These are phyloP conservation scores for Kickxella alabastrina DNA, from an alignment of 192 early-diverging fungal genomes.

Conservation along the genomic window DNA sequence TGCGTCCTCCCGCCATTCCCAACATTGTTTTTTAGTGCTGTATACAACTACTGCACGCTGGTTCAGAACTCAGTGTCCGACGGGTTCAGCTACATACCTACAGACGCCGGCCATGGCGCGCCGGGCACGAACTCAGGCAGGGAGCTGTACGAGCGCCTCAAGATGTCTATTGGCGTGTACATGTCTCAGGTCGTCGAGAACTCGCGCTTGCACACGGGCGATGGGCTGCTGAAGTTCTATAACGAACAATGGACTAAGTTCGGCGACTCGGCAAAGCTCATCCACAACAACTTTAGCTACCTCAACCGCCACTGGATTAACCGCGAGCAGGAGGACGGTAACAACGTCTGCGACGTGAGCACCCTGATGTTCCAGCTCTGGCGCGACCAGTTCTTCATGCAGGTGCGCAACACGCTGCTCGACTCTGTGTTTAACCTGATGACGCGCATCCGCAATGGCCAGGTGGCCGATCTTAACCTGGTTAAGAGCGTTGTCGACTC, in stretches of 20 bases:
- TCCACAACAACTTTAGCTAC: conserved; percentile 91
- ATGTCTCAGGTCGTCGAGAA: conserved; percentile 52
- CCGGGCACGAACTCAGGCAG: conserved; percentile 52
- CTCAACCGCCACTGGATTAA: conserved; percentile 98
- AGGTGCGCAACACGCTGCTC: conserved; percentile 44
- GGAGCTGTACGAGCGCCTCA: conserved; percentile 62
- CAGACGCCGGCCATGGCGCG: conserved; percentile 46
- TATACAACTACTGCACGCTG: conserved; percentile 53
- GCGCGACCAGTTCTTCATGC: conserved; percentile 66
- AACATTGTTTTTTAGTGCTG: conserved; percentile 32
- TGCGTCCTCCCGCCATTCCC: too few relatives aligned
- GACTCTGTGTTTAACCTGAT: conserved; percentile 58
- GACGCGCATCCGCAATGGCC: conserved; percentile 79
- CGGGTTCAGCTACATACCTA: conserved; percentile 23
- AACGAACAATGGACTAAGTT: conserved; percentile 86
- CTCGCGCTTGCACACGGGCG: conserved; percentile 67
- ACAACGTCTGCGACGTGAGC: conserved; percentile 83
- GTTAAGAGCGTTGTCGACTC: conserved; percentile 89
- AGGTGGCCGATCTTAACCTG: conserved; percentile 79
- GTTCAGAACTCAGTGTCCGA: conserved; percentile 23
- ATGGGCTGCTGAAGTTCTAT: conserved; percentile 81
- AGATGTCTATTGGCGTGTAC: conserved; percentile 53
- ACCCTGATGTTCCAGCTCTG: conserved; percentile 74
- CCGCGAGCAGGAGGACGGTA: conserved; percentile 92
- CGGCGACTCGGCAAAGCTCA: conserved; percentile 74